Percentiles rank a stretch among this genome's conserved stretches.
These are phyloP conservation scores for Pecoramyces ruminantium DNA, from an alignment of 192 early-diverging fungal species.

Conservation along the genomic window DNA sequence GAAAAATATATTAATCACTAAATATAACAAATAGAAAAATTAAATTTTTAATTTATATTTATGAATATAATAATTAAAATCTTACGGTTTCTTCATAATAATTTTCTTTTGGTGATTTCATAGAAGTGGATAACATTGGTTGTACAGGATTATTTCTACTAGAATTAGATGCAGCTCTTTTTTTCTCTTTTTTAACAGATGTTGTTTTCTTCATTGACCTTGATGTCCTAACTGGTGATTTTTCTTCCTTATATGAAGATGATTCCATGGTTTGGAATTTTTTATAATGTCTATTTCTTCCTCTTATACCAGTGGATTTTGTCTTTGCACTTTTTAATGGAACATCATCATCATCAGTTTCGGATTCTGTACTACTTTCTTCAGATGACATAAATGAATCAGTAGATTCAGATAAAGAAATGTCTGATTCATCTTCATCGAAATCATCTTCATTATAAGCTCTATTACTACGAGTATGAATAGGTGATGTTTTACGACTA, in stretches of 20 bases:
- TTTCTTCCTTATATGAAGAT: not conserved
- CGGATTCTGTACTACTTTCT: not conserved
- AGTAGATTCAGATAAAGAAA: not conserved
- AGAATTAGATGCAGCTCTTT: not conserved
- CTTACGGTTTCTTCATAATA: not conserved
- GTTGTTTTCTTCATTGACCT: not conserved
- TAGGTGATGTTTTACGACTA: not conserved
- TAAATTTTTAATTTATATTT: no score
- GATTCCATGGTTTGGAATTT: not conserved
- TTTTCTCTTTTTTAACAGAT: not conserved
- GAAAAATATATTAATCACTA: no score
- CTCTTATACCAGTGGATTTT: not conserved
- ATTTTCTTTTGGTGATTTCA: not conserved
- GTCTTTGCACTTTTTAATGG: not conserved
- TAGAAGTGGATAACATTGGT: no score
- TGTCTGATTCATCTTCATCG: not conserved
- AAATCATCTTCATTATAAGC: not conserved
- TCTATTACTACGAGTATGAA: not conserved
- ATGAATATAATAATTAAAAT: no score
- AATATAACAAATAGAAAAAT: no score
- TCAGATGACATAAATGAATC: not conserved
- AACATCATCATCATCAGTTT: not conserved
- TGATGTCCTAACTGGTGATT: not conserved
- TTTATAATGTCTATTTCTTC: not conserved
- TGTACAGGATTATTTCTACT: not conserved